phyloP scores from a whole-genome alignment of 768 basidiomycete genomes.

The Pleurotus platypus region DNA sequence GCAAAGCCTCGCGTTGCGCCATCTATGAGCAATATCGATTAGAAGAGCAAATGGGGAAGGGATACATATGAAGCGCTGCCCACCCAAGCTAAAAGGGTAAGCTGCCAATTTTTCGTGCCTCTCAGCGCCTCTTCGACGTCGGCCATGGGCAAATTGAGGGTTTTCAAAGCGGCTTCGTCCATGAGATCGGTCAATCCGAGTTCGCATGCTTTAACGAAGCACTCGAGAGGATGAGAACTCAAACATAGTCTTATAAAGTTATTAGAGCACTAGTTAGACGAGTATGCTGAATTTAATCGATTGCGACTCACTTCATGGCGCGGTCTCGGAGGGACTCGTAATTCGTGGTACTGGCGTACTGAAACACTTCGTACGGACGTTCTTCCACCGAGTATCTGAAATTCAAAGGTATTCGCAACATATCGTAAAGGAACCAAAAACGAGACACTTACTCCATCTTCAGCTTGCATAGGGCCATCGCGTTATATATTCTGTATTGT shows the following conservation, averaged over 20 bases:
- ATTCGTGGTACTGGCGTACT: not conserved
- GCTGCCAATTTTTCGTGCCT: not conserved
- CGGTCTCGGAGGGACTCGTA: not conserved
- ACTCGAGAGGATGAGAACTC: not conserved
- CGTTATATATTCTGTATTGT: not conserved
- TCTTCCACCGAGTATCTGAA: not conserved
- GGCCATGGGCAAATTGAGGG: not conserved
- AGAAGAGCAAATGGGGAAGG: not conserved
- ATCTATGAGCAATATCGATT: not conserved
- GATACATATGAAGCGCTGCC: not conserved
- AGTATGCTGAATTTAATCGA: no score
- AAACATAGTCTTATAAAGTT: not conserved
- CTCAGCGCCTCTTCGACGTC: not conserved
- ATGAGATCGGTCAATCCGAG: not conserved
- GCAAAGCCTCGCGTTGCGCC: not conserved
- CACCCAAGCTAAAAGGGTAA: not conserved
- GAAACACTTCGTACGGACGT: not conserved
- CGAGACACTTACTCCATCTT: not conserved
- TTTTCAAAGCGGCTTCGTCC: not conserved
- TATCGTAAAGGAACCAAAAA: not conserved
- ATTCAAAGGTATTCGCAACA: not conserved
- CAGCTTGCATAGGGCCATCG: not conserved
- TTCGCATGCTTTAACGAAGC: not conserved
- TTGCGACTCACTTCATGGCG: not conserved
- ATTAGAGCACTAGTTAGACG: not conserved